phyloP scores from a whole-genome alignment of 768 basidiomycete genomes.

The Holtermanniella nyarrowii region DNA sequence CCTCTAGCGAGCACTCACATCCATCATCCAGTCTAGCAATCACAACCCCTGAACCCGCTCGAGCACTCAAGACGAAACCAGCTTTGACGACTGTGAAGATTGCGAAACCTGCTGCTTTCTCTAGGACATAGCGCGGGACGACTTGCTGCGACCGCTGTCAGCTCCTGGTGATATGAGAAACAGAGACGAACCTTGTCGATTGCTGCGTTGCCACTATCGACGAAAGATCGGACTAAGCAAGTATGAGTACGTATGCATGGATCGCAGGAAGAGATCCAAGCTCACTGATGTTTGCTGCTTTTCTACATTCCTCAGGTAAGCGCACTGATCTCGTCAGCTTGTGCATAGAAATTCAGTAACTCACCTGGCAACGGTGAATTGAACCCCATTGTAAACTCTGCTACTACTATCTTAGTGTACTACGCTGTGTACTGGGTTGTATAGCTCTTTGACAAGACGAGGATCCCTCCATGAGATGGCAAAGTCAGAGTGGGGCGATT shows the following conservation, averaged over 20 bases:
- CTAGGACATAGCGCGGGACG: constrained; percentile 51
- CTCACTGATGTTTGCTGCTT: constrained; percentile 79
- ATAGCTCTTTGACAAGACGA: too few relatives aligned
- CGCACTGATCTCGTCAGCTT: constrained; percentile 37
- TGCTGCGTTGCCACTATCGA: constrained; percentile 67
- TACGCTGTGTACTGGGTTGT: too few relatives aligned
- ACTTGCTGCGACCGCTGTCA: constrained; percentile 43
- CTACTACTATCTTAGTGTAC: too few relatives aligned
- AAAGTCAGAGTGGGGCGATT: background rate
- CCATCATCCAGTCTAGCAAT: constrained; percentile 75
- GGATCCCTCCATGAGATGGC: too few relatives aligned
- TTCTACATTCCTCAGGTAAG: constrained; percentile 71
- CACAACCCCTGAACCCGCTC: constrained; percentile 77
- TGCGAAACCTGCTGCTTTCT: constrained; percentile 66
- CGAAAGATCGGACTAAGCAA: constrained; percentile 65
- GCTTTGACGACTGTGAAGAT: constrained; percentile 44
- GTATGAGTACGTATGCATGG: constrained; percentile 1
- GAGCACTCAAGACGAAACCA: constrained; percentile 57
- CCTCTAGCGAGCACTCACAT: constrained; percentile 47
- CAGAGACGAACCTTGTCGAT: constrained; percentile 56
- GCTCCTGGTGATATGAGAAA: background rate
- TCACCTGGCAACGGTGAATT: background rate
- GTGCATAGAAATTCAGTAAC: background rate
- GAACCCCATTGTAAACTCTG: background rate
- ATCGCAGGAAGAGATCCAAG: constrained; percentile 7